Percentiles rank a stretch among this genome's conserved stretches.
Evolutionary conservation across 2,329 filamentous ascomycete species (phyloP).

Genomic region (Cephalotrichum gorgonifer): DNA sequence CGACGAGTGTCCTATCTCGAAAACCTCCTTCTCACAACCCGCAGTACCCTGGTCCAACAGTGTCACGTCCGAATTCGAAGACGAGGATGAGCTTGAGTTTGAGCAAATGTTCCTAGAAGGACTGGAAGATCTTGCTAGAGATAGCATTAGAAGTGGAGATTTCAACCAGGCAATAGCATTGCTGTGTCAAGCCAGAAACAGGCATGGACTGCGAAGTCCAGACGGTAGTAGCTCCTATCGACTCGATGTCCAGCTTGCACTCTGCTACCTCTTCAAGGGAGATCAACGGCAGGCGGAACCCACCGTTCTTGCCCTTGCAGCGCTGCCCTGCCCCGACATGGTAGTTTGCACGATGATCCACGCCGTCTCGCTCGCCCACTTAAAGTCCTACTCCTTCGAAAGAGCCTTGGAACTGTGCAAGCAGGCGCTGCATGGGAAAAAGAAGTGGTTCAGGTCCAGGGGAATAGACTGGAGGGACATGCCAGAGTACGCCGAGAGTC

Average conservation of each 20-base stretch:
- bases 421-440: constrained; percentile 13
- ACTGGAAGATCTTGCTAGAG: constrained; percentile 13
- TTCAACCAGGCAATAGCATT: constrained; percentile 14
- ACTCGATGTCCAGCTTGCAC: constrained; percentile 12
- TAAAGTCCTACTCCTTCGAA: constrained; percentile 12
- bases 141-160: constrained; percentile 12
- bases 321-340: not conserved
- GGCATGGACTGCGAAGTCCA: not conserved
- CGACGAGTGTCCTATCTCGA: not conserved
- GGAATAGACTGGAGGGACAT: constrained; percentile 1
- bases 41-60: not conserved
- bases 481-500: constrained; percentile 10
- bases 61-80: not conserved
- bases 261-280: constrained; percentile 13
- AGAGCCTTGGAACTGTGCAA: constrained; percentile 13
- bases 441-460: constrained; percentile 10
- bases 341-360: constrained; percentile 14
- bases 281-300: constrained; percentile 12
- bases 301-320: constrained; percentile 9
- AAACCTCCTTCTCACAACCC: not conserved
- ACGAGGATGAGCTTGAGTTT: constrained; percentile 8
- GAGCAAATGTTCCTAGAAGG: constrained; percentile 10
- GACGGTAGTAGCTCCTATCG: constrained; percentile 7
- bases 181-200: constrained; percentile 11
- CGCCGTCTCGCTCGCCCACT: constrained; percentile 12